Evolutionary conservation across 2,329 filamentous ascomycete genomes (phyloP).

Genomic region (Shiraia sp.): DNA sequence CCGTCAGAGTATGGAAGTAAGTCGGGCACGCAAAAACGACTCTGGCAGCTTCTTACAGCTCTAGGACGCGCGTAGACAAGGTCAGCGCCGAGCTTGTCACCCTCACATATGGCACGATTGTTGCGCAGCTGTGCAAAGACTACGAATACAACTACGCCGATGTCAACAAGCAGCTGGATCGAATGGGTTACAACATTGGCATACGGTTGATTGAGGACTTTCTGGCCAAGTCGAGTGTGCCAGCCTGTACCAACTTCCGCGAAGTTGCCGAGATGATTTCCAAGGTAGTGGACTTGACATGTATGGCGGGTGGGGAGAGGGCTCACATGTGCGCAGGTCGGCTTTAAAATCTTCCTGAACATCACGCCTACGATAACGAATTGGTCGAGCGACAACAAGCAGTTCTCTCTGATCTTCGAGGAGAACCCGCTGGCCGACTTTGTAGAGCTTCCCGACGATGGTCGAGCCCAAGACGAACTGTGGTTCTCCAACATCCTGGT

Average conservation of each 20-base stretch:
- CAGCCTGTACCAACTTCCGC: slow-evolving; percentile 86
- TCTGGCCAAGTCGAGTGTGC: slow-evolving; percentile 89
- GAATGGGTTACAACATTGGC: slow-evolving; percentile 99
- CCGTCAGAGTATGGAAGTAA: slow-evolving; percentile 86
- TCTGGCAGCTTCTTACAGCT: slow-evolving; percentile 24
- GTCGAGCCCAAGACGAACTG: slow-evolving; percentile 89
- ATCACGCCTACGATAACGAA: slow-evolving; percentile 91
- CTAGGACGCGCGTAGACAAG: slow-evolving; percentile 91
- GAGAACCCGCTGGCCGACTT: slow-evolving; percentile 97
- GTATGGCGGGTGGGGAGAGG: not conserved
- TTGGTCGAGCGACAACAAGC: slow-evolving; percentile 94
- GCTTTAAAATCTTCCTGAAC: slow-evolving; percentile 99
- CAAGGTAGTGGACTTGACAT: slow-evolving; percentile 60
- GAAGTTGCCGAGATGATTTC: slow-evolving; percentile 97
- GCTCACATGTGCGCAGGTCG: slow-evolving; percentile 63
- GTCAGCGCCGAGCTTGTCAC: slow-evolving; percentile 98
- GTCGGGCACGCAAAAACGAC: slow-evolving; percentile 41
- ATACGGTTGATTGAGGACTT: slow-evolving; percentile 96
- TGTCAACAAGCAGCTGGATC: slow-evolving; percentile 96
- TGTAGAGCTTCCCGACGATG: slow-evolving; percentile 95
- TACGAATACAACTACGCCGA: slow-evolving; percentile 92
- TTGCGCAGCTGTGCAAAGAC: slow-evolving; percentile 94
- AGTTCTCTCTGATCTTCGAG: slow-evolving; percentile 94
- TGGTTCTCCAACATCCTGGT: slow-evolving; percentile 99
- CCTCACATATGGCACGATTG: slow-evolving; percentile 95